A percentile compares a stretch with the other conserved stretches of the same genome.
phyloP scores from a whole-genome alignment of 208 protist species.

The Phytomonas sp. region DNA sequence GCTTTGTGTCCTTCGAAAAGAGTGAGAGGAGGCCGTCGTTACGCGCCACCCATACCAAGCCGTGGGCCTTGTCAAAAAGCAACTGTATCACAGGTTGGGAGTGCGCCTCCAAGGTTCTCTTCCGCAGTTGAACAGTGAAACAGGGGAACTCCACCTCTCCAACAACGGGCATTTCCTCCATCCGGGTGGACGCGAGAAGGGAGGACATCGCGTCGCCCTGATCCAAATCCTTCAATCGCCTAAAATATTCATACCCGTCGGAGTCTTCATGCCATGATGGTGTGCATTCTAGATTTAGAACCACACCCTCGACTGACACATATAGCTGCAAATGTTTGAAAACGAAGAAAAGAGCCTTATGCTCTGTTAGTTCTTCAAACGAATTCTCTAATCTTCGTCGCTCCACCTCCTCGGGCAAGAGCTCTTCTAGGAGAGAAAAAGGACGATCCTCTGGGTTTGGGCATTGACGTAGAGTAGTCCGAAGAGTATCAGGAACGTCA shows the following conservation, averaged over 20 bases:
- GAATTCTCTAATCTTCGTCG: constrained; percentile 60
- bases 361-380: constrained; percentile 65
- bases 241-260: constrained; percentile 43
- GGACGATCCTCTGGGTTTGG: constrained; percentile 32
- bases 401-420: constrained; percentile 51
- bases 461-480: constrained; percentile 57
- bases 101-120: constrained; percentile 58
- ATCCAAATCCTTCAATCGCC: constrained; percentile 1
- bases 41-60: constrained; percentile 60
- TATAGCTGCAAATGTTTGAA: constrained; percentile 71
- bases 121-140: constrained; percentile 41
- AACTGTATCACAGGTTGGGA: constrained; percentile 62
- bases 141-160: constrained; percentile 17
- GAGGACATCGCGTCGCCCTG: not conserved
- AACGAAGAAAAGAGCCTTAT: constrained; percentile 72
- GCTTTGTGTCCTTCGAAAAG: constrained; percentile 60
- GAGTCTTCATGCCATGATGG: constrained; percentile 42
- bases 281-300: constrained; percentile 54
- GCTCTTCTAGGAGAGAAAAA: constrained; percentile 61
- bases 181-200: not conserved
- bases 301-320: constrained; percentile 60
- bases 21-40: constrained; percentile 68
- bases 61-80: constrained; percentile 45
- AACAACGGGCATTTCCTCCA: constrained; percentile 23
- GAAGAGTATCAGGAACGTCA: constrained; percentile 45